Evolutionary conservation across 139 green algal species (phyloP), one percentile per base, ranked within the genome.

Genomic region (Nannochloris sp.): DNA sequence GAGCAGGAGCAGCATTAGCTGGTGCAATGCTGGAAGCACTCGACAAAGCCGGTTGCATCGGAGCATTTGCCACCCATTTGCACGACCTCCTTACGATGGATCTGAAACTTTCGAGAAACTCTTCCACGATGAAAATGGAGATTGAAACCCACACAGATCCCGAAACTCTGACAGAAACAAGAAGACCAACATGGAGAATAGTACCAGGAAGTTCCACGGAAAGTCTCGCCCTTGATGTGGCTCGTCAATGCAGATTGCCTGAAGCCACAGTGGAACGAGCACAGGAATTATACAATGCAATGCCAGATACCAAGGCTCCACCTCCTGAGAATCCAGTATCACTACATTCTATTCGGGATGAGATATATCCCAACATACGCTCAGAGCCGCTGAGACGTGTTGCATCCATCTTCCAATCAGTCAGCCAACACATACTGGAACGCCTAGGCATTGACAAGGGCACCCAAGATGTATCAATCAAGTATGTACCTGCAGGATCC

Each of bases 51-150:
- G 25, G 70, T 29, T 93, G 83, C 72, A 75, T 65, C 2, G 89
- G 86, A 46, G 70, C 94, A 4, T 94, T 96, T 74, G 89, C 89
- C 30, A 95, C 85, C 26, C 89, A 96, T 82, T 76, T 96, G 37
- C 89, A 96, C 62, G 66, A 72, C 28, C 70, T 96, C 62, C 64
- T 91, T 49, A 69, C 77, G 26, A 56, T 91, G 57, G 31, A 62
- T 5, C 31, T 82, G 11, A 13, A 59, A 9, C 30, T 67, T 10
- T 60, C 71, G 9, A 17, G 31, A 29, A 63, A 23, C 36, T 56
- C 33, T 1, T 31, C 58, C 25, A 36, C 26, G 11, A 46, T 61
- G n/a, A 57, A 56, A 50, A 75, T 75, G 68, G 61, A 70, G 20
- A 75, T 65, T 59, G 26, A 31, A 45, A 40, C 33, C 33, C 8